Base-by-base conservation (phyloP, 257 asterid species). In the Echium plantagineum region DNA sequence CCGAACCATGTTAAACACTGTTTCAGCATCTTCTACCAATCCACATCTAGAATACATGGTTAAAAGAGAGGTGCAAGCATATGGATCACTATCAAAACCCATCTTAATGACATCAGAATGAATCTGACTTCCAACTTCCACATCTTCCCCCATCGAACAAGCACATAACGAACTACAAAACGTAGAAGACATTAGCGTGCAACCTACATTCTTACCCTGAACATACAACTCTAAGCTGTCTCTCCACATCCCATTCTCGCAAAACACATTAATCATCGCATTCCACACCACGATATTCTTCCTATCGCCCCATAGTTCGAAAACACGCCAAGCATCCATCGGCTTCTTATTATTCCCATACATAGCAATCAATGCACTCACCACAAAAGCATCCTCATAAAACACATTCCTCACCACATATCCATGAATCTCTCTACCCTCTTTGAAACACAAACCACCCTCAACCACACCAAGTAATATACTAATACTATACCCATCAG, bases 401-500 rank as follows among this genome's bases (percentile, higher is more conserved):
- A 76, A 75, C 51, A 55, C 56, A 57, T 78, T 88, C 42, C 94
- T 77, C 42, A 82, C 52, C 57, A 71, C 78, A 63, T 66, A 84
- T n/a, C 89, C 83, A 69, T 91, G 98, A 65, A 82, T 66, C 71
- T 84, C 78, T 63, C 70, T 82, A 70, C 84, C 96, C 49, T 64
- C 53, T 0, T 35, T 55, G 19, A 64, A 47, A 72, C 71, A 67
- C 20, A 63, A 52, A 21, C 57, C 57, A 54, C 58, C 67, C 38
- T 59, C 69, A 48, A 76, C 73, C 61, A 60, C 60, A 13, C 97
- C 87, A 56, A 91, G 83, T 63, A 91, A 75, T 66, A 91, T 91
- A 66, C 95, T 79, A 28, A 91, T 61, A 38, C 95, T 79, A 63
- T 85, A 88, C 15, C 81, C 84, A 79, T 91, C 95, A 28, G 94